These are phyloP conservation scores for Aschersonia sp. DNA, from an alignment of 2,329 filamentous ascomycete species.

Conservation along the genomic window DNA sequence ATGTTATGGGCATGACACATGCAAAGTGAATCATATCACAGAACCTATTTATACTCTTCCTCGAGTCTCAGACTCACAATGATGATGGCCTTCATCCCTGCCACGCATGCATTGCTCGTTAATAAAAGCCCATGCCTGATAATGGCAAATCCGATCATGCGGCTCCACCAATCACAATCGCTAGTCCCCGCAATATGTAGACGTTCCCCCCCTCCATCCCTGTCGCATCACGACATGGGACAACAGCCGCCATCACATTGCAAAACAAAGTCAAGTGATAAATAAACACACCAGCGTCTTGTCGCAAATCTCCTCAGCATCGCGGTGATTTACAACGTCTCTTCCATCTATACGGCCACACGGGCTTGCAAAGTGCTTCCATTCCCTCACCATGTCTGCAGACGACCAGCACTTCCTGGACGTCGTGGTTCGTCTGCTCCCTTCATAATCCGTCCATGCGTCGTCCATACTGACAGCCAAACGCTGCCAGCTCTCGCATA, in stretches of 20 bases:
- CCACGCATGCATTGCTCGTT: no score
- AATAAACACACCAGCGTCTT: not conserved
- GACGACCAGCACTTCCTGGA: slow-evolving; percentile 70
- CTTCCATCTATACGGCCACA: not conserved
- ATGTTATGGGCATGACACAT: no score
- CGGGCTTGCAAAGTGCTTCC: not conserved
- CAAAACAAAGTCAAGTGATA: not conserved
- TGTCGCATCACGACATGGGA: not conserved
- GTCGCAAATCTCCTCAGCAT: not conserved
- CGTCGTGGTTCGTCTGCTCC: slow-evolving; percentile 38
- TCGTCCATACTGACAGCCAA: not conserved
- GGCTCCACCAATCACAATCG: not conserved
- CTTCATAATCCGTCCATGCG: not conserved
- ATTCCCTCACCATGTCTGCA: slow-evolving; percentile 47
- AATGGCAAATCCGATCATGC: not conserved
- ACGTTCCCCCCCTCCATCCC: not conserved
- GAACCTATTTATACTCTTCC: no score
- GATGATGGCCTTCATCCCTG: no score
- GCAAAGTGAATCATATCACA: no score
- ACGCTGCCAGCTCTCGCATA: slow-evolving; percentile 29
- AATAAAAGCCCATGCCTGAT: not conserved
- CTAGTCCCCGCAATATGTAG: not conserved
- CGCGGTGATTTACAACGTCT: not conserved
- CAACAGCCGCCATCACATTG: not conserved
- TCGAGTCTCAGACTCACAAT: no score